Evolutionary conservation across 768 basidiomycete genomes (phyloP).

Genomic region (Auriscalpium microsporum): DNA sequence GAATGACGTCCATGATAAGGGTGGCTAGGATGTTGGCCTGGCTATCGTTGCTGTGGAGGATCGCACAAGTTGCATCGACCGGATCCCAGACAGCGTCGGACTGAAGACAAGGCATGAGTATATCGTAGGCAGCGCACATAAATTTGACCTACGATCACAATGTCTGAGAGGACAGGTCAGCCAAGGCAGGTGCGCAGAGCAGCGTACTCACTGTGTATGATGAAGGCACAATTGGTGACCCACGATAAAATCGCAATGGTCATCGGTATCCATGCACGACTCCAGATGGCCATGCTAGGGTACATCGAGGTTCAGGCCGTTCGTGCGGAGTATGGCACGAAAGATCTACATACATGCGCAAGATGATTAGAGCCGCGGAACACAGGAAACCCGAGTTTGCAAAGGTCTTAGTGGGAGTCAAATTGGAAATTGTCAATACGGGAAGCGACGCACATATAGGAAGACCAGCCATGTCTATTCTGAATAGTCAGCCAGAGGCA

Average conservation of each 20-base stretch:
- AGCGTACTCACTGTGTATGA: no score
- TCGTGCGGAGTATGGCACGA: no score
- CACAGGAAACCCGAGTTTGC: not conserved
- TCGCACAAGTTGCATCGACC: not conserved
- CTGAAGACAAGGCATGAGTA: not conserved
- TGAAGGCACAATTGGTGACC: no score
- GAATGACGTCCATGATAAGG: constrained; percentile 1
- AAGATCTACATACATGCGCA: constrained; percentile 2
- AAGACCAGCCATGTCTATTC: constrained; percentile 1
- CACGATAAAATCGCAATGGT: no score
- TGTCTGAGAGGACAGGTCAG: not conserved
- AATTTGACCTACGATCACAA: not conserved
- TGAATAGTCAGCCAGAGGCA: no score
- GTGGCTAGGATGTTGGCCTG: constrained; percentile 1
- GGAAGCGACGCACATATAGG: constrained; percentile 1
- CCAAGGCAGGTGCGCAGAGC: no score
- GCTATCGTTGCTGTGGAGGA: not conserved
- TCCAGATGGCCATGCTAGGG: no score
- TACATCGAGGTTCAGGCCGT: no score
- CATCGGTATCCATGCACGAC: no score
- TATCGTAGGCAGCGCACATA: not conserved
- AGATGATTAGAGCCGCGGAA: constrained; percentile 3
- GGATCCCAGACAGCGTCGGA: not conserved
- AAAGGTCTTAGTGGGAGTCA: not conserved
- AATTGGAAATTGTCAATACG: no score